Conservation (phyloP, 148 eudicot species). For the Heliosperma pusillum region DNA sequence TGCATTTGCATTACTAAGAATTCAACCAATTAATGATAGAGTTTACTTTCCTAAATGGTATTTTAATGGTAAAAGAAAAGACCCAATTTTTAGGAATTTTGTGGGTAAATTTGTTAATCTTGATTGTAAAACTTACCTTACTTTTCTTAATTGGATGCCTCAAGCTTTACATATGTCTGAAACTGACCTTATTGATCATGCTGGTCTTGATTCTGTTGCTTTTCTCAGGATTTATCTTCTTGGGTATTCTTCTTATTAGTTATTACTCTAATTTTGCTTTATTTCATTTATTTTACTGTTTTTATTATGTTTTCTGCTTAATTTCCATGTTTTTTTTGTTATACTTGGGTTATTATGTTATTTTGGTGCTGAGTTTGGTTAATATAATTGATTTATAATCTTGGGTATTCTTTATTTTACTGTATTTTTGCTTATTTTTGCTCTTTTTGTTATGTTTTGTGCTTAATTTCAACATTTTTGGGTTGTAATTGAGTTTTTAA, state of each 20-base stretch:
- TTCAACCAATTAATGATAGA: constrained; percentile 94
- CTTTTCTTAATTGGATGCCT: constrained; percentile 98
- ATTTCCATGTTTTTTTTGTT: neutral
- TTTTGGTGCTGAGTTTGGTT: too few relatives aligned
- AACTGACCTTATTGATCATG: constrained; percentile 64
- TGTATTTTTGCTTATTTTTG: too few relatives aligned
- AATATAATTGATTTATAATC: too few relatives aligned
- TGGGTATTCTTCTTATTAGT: constrained; percentile 46
- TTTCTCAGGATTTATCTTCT: constrained; percentile 83
- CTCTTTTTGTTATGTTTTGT: neutral
- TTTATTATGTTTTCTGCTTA: neutral
- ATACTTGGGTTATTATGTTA: neutral
- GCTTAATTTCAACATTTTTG: neutral
- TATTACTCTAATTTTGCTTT: neutral
- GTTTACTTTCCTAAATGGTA: constrained; percentile 96
- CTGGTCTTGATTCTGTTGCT: constrained; percentile 96
- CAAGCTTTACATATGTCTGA: constrained; percentile 85
- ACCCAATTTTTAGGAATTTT: constrained; percentile 47
- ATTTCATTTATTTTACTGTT: neutral
- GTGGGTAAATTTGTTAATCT: constrained; percentile 84
- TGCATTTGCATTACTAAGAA: constrained; percentile 85
- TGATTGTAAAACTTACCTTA: constrained; percentile 65
- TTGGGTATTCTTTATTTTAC: too few relatives aligned
- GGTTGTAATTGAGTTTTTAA: too few relatives aligned
- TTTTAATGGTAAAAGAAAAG: constrained; percentile 55